A percentile compares a stretch with the other conserved stretches of the same genome.
Conservation (phyloP, 2,329 filamentous ascomycete genomes). For the Scedosporium apiospermum region DNA sequence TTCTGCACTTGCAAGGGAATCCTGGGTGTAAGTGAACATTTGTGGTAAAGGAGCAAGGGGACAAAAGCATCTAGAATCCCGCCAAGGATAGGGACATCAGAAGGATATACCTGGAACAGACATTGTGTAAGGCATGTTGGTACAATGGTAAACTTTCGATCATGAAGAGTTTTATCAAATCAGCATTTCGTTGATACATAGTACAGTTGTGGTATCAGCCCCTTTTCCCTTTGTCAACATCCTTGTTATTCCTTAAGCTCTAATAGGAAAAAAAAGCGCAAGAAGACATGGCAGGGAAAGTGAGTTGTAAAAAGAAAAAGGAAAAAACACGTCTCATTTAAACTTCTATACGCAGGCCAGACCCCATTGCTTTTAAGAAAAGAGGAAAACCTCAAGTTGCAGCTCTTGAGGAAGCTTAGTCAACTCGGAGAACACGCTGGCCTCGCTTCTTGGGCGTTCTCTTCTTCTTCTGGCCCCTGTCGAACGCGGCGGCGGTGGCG, state of each 20-base stretch:
- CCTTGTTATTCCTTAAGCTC: background rate
- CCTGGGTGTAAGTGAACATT: no score
- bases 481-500: constrained; percentile 56
- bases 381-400: background rate
- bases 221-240: background rate
- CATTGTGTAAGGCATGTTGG: no score
- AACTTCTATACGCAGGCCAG: background rate
- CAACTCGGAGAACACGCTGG: constrained; percentile 61
- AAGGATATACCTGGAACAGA: no score
- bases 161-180: background rate
- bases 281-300: background rate
- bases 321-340: background rate
- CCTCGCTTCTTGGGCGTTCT: constrained; percentile 62
- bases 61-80: no score
- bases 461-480: constrained; percentile 78
- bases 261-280: background rate
- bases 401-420: constrained; percentile 33
- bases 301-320: background rate
- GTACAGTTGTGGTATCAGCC: background rate
- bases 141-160: background rate
- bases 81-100: no score
- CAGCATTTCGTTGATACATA: constrained; percentile 1
- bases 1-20: no score
- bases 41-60: no score
- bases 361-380: background rate